A percentile compares a stretch with the other conserved stretches of the same genome.
phyloP scores from a whole-genome alignment of 768 basidiomycete genomes.

The Lanmaoa pseudosensibilis region DNA sequence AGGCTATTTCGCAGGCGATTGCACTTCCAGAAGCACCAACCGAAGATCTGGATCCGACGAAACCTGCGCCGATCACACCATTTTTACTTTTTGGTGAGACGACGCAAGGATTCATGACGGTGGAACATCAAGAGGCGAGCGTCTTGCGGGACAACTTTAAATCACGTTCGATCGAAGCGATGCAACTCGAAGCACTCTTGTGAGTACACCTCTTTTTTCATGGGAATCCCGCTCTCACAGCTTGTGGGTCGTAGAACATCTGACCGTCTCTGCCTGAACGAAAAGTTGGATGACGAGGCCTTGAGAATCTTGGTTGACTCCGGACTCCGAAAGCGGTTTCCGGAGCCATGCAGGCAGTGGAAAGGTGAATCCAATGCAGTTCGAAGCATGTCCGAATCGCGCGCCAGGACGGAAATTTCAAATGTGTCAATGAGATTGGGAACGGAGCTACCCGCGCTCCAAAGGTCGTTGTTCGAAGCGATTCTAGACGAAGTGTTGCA shows the following conservation, averaged over 20 bases:
- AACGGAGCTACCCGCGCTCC: constrained; percentile 4
- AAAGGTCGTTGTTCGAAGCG: constrained; percentile 25
- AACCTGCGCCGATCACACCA: constrained; percentile 19
- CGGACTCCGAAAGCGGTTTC: constrained; percentile 34
- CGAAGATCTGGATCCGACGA: constrained; percentile 4
- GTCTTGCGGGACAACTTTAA: not conserved
- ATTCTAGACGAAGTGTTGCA: constrained; percentile 23
- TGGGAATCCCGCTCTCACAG: not conserved
- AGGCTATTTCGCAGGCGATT: constrained; percentile 18
- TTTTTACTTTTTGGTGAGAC: constrained; percentile 42
- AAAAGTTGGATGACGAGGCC: constrained; percentile 25
- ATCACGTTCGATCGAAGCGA: not conserved
- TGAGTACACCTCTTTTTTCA: constrained; percentile 2
- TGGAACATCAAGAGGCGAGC: constrained; percentile 21
- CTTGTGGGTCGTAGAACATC: constrained; percentile 13
- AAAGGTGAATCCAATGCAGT: constrained; percentile 10
- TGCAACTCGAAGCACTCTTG: constrained; percentile 24
- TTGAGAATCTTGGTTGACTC: constrained; percentile 27
- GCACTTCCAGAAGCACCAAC: constrained; percentile 3
- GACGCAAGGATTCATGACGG: constrained; percentile 40
- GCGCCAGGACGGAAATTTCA: not conserved
- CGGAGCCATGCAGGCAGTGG: constrained; percentile 24
- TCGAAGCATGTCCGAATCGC: not conserved
- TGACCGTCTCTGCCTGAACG: constrained; percentile 25
- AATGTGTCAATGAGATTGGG: not conserved